Evolutionary conservation across 306 rosid species (phyloP).

Genomic region (Quercus parvula): DNA sequence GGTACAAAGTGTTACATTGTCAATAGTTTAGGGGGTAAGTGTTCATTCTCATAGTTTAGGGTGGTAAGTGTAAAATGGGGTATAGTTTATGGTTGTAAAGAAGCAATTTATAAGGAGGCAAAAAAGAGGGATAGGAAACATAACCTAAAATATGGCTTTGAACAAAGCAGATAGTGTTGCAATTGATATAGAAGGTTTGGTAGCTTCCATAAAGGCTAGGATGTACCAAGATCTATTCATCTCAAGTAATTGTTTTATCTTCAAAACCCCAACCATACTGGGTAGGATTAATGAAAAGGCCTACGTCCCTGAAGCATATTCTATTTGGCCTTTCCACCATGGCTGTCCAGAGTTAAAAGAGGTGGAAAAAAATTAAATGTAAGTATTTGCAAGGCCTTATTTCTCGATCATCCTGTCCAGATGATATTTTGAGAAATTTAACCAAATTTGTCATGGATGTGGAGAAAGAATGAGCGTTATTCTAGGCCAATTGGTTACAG

Average conservation of each 20-base stretch:
- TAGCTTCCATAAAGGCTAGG: background rate
- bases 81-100: background rate
- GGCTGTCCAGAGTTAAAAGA: background rate
- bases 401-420: background rate
- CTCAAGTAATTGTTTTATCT: constrained; percentile 10
- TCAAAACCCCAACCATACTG: constrained; percentile 13
- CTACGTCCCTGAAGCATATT: background rate
- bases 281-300: background rate
- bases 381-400: constrained; percentile 1
- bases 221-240: background rate
- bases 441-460: background rate
- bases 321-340: constrained; percentile 22
- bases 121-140: background rate
- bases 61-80: too few relatives aligned
- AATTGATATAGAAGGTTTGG: background rate
- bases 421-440: background rate
- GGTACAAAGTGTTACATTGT: too few relatives aligned
- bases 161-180: background rate
- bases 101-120: background rate
- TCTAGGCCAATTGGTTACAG: background rate
- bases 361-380: background rate
- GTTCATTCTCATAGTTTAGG: too few relatives aligned
- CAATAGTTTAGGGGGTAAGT: too few relatives aligned
- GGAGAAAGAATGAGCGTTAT: background rate
- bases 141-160: background rate